Evolutionary conservation across 2,329 filamentous ascomycete genomes (phyloP).

Genomic region (Raffaelea ambrosiae): DNA sequence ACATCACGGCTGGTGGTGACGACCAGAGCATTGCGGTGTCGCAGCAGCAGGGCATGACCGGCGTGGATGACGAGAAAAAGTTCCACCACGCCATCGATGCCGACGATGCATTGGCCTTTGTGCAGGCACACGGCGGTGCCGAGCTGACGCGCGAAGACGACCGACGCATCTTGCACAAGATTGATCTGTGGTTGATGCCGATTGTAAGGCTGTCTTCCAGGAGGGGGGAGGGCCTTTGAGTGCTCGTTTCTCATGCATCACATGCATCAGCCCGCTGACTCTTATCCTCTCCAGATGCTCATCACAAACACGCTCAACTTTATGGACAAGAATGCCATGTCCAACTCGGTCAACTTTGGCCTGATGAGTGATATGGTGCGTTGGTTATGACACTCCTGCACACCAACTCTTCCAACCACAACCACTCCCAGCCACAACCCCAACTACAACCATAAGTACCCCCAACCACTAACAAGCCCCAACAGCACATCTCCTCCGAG

Average conservation of each 20-base stretch:
- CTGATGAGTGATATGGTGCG: conserved; percentile 6
- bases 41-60: not conserved
- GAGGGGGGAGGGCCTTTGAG: not conserved
- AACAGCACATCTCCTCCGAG: conserved; percentile 4
- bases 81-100: not conserved
- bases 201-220: not conserved
- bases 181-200: conserved; percentile 13
- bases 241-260: not conserved
- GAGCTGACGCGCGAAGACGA: not conserved
- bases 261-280: too few species aligned
- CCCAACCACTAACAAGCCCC: not conserved
- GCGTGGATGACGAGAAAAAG: not conserved
- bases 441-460: too few species aligned
- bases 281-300: conserved; percentile 14
- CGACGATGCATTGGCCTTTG: not conserved
- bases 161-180: conserved; percentile 16
- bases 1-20: too few species aligned
- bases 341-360: conserved; percentile 4
- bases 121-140: not conserved
- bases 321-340: conserved; percentile 18
- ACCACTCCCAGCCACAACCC: too few species aligned
- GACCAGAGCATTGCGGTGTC: not conserved
- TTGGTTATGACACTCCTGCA: too few species aligned
- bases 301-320: conserved; percentile 19
- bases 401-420: too few species aligned